A percentile compares a stretch with the other conserved stretches of the same genome.
These are phyloP conservation scores for Rhinocladiella similis DNA, from an alignment of 2,329 filamentous ascomycete species.

Conservation along the genomic window DNA sequence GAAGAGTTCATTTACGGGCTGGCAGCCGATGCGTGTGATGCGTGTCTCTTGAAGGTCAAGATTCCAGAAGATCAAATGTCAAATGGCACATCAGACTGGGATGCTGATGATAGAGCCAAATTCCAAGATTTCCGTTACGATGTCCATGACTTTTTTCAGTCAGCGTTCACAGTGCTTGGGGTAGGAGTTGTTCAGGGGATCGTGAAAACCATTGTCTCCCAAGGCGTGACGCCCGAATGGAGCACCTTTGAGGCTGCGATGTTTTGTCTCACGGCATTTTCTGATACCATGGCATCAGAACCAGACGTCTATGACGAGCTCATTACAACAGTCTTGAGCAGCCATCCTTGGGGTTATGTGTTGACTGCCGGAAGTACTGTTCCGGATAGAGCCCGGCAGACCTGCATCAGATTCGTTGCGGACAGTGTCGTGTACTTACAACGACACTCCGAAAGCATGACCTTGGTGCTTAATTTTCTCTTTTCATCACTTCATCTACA, in stretches of 20 bases:
- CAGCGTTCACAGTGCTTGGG: slow-evolving; percentile 45
- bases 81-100: slow-evolving; percentile 35
- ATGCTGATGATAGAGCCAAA: slow-evolving; percentile 43
- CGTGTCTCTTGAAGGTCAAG: slow-evolving; percentile 23
- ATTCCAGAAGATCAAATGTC: slow-evolving; percentile 33
- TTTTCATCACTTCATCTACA: slow-evolving; percentile 45
- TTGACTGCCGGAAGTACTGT: slow-evolving; percentile 35
- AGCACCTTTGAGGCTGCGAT: slow-evolving; percentile 45
- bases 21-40: slow-evolving; percentile 23
- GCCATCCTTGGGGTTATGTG: slow-evolving; percentile 33
- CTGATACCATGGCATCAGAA: slow-evolving; percentile 47
- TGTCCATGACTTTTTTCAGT: slow-evolving; percentile 46
- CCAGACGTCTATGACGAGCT: slow-evolving; percentile 42
- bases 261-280: slow-evolving; percentile 46
- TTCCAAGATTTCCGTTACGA: slow-evolving; percentile 47
- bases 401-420: slow-evolving; percentile 44
- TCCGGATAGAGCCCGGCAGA: slow-evolving; percentile 40
- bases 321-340: slow-evolving; percentile 42
- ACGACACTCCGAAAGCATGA: slow-evolving; percentile 41
- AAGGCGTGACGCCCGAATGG: slow-evolving; percentile 40
- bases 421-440: slow-evolving; percentile 47
- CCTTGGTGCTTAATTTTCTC: slow-evolving; percentile 44
- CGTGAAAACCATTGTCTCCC: slow-evolving; percentile 37
- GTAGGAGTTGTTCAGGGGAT: slow-evolving; percentile 44
- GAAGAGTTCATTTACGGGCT: slow-evolving; percentile 12